A percentile compares a stretch with the other conserved stretches of the same genome.
Conservation (phyloP, 257 asterid species). For the Solanum megistacrolobum region DNA sequence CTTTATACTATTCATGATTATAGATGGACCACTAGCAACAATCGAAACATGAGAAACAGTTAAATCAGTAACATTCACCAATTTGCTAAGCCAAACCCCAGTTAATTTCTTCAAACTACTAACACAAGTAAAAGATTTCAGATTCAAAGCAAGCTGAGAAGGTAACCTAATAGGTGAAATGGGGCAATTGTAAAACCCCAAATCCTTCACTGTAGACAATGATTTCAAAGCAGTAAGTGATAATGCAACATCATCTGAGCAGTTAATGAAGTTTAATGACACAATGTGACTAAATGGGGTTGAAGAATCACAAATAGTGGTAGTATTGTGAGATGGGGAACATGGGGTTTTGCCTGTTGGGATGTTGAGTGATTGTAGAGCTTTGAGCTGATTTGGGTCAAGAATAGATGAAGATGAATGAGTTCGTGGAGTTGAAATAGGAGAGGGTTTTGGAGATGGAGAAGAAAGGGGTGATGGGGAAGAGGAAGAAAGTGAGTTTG, state of each 20-base stretch:
- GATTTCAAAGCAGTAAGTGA: conserved; percentile 63
- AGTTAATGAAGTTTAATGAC: conserved; percentile 65
- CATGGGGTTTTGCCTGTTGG: conserved; percentile 68
- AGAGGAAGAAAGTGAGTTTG: not conserved
- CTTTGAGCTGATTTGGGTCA: conserved; percentile 74
- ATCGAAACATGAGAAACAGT: conserved; percentile 49
- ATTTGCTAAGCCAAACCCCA: conserved; percentile 63
- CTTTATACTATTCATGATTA: conserved; percentile 38
- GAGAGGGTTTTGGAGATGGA: not conserved
- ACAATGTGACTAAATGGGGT: conserved; percentile 73
- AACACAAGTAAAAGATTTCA: conserved; percentile 58
- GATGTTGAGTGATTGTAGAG: conserved; percentile 70
- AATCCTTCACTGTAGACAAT: conserved; percentile 29
- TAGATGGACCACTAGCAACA: conserved; percentile 58
- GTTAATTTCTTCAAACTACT: conserved; percentile 58
- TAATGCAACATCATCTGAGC: conserved; percentile 70
- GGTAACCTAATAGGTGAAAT: conserved; percentile 59
- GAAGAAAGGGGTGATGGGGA: not conserved
- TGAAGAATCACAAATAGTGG: conserved; percentile 52
- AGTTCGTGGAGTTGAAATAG: not conserved
- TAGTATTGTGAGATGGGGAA: conserved; percentile 34
- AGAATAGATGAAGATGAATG: conserved; percentile 18
- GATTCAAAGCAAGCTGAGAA: conserved; percentile 43
- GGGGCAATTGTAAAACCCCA: conserved; percentile 58
- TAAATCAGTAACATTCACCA: conserved; percentile 43